Conservation (phyloP, 2,329 filamentous ascomycete species). For the Colletotrichum truncatum region DNA sequence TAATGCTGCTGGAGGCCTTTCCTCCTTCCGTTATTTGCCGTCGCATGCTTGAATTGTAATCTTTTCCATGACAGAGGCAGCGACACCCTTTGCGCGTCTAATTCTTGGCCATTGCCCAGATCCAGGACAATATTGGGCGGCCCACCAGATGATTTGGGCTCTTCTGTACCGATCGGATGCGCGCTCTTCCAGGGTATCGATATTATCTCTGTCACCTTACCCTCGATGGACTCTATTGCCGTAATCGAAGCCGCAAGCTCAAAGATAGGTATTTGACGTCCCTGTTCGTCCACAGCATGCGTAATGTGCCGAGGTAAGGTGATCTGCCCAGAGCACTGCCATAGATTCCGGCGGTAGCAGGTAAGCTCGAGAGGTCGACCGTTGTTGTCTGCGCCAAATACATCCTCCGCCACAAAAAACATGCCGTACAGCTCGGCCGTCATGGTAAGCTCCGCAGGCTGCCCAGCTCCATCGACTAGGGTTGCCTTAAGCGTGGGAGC, state of each 20-base stretch:
- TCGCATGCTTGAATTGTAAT: slow-evolving; percentile 94
- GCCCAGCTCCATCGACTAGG: slow-evolving; percentile 72
- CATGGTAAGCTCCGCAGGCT: slow-evolving; percentile 69
- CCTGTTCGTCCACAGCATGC: slow-evolving; percentile 77
- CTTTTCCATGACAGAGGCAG: slow-evolving; percentile 93
- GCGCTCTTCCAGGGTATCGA: slow-evolving; percentile 95
- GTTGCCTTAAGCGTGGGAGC: slow-evolving; percentile 67
- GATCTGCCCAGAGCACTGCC: slow-evolving; percentile 91
- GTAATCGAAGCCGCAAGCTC: slow-evolving; percentile 85
- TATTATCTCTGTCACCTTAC: slow-evolving; percentile 92
- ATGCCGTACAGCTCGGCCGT: slow-evolving; percentile 84
- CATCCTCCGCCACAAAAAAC: slow-evolving; percentile 88
- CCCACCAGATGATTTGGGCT: slow-evolving; percentile 56
- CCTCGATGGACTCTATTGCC: slow-evolving; percentile 91
- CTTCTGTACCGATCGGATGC: slow-evolving; percentile 60
- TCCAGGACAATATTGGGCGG: slow-evolving; percentile 66
- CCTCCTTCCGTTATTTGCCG: slow-evolving; percentile 92
- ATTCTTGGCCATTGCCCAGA: slow-evolving; percentile 67
- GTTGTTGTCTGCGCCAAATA: slow-evolving; percentile 69
- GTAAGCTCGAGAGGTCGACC: slow-evolving; percentile 81
- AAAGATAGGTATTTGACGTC: slow-evolving; percentile 79
- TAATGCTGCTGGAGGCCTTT: slow-evolving; percentile 98
- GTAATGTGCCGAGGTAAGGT: slow-evolving; percentile 78
- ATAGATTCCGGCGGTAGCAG: slow-evolving; percentile 93
- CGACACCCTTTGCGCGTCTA: slow-evolving; percentile 81